A percentile compares a stretch with the other conserved stretches of the same genome.
Evolutionary conservation across 2,329 filamentous ascomycete genomes (phyloP).

Genomic region (Neofusicoccum sp.): DNA sequence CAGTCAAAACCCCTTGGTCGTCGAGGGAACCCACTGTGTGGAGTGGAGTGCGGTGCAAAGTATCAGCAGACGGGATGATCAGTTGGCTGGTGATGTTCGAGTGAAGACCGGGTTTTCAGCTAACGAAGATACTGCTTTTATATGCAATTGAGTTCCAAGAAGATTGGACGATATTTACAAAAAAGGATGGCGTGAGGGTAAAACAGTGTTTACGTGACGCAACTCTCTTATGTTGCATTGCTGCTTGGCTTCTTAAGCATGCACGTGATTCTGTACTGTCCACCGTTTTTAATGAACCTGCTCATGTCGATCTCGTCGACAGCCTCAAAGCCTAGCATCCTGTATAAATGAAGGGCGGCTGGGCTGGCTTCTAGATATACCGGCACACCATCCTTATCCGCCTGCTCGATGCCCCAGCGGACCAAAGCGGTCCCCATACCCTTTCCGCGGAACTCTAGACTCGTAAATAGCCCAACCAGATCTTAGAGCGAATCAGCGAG

Average conservation of each 20-base stretch:
- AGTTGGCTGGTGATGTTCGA: too few relatives aligned
- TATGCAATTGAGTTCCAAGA: too few relatives aligned
- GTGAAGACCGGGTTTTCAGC: too few relatives aligned
- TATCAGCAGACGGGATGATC: too few relatives aligned
- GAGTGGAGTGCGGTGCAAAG: too few relatives aligned
- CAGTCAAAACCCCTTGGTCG: too few relatives aligned
- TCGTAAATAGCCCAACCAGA: neutral
- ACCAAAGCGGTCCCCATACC: constrained; percentile 7
- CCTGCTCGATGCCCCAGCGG: constrained; percentile 14
- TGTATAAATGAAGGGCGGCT: constrained; percentile 38
- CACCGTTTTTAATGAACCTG: constrained; percentile 20
- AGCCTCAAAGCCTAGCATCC: constrained; percentile 25
- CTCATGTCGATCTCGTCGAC: constrained; percentile 27
- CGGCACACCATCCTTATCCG: constrained; percentile 36
- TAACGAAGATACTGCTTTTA: too few relatives aligned
- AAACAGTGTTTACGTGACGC: too few relatives aligned
- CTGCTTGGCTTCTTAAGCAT: neutral
- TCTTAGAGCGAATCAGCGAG: constrained; percentile 26
- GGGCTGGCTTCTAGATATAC: constrained; percentile 41
- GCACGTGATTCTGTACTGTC: neutral
- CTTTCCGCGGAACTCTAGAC: constrained; percentile 10
- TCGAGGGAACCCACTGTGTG: too few relatives aligned
- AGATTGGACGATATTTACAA: too few relatives aligned
- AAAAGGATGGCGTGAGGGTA: too few relatives aligned
- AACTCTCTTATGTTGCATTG: too few relatives aligned